These are phyloP conservation scores for Dothiorella sarmentorum DNA, from an alignment of 2,329 filamentous ascomycete species.

Conservation along the genomic window DNA sequence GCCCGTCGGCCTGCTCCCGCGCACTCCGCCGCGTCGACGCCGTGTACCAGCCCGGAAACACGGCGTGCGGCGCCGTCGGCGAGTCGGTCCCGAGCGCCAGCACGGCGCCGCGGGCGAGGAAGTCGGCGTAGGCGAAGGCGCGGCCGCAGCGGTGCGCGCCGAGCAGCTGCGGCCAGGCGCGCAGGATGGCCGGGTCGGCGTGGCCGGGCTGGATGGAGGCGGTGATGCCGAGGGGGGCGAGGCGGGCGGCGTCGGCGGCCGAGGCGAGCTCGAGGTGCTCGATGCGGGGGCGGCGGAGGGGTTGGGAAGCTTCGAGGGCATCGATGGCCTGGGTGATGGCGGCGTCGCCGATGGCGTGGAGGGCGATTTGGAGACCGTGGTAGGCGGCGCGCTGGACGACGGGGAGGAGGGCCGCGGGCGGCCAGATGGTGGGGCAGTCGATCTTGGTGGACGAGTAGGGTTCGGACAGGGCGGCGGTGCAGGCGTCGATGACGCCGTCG, in stretches of 20 bases:
- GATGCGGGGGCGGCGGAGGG: slow-evolving; percentile 53
- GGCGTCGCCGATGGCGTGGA: slow-evolving; percentile 64
- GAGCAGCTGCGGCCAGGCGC: slow-evolving; percentile 59
- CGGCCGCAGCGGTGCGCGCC: slow-evolving; percentile 53
- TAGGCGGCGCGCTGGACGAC: slow-evolving; percentile 54
- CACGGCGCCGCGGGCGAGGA: slow-evolving; percentile 52
- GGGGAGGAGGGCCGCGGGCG: slow-evolving; percentile 48
- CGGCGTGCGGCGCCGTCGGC: slow-evolving; percentile 56
- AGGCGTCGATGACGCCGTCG: slow-evolving; percentile 63
- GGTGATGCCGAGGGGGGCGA: slow-evolving; percentile 63
- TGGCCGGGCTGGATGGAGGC: slow-evolving; percentile 93
- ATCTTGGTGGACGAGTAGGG: slow-evolving; percentile 53
- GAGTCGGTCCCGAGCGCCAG: slow-evolving; percentile 59
- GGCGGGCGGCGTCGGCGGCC: slow-evolving; percentile 52
- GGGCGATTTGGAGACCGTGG: slow-evolving; percentile 57
- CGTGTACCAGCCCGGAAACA: slow-evolving; percentile 57
- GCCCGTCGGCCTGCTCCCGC: slow-evolving; percentile 43
- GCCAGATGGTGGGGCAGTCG: slow-evolving; percentile 53
- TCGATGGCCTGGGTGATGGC: slow-evolving; percentile 59
- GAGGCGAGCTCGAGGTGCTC: slow-evolving; percentile 63
- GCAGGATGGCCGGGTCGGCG: slow-evolving; percentile 67
- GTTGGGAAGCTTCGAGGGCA: slow-evolving; percentile 43
- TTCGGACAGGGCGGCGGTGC: slow-evolving; percentile 59
- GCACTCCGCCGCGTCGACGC: slow-evolving; percentile 57
- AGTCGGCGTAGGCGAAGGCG: slow-evolving; percentile 63